Evolutionary conservation across 495 filamentous ascomycete species (phyloP).

Genomic region (Pyrenula aspistea): DNA sequence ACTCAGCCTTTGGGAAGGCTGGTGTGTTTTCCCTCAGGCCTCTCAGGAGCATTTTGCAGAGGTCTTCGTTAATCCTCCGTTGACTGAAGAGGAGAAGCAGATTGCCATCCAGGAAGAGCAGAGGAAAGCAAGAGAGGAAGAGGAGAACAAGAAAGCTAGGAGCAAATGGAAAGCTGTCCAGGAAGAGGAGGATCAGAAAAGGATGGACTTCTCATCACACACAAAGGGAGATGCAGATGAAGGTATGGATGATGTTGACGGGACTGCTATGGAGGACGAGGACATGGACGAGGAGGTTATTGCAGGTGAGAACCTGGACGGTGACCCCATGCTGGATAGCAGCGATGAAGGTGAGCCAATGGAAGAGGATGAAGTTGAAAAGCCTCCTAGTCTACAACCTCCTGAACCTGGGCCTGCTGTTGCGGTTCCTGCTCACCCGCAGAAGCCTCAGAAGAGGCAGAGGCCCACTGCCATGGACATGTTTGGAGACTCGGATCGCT

Average conservation of each 20-base stretch:
- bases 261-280: conserved; percentile 11
- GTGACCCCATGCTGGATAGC: conserved; percentile 36
- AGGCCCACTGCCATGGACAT: not conserved
- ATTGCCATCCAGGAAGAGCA: conserved; percentile 24
- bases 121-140: conserved; percentile 33
- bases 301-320: conserved; percentile 37
- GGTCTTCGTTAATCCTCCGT: conserved; percentile 64
- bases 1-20: conserved; percentile 74
- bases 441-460: conserved; percentile 4
- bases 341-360: conserved; percentile 32
- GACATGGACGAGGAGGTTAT: conserved; percentile 22
- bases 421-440: not conserved
- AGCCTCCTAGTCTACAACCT: conserved; percentile 11
- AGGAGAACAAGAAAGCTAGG: conserved; percentile 32
- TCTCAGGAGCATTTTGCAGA: conserved; percentile 61
- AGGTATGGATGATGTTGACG: conserved; percentile 22
- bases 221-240: conserved; percentile 6
- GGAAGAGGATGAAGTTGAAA: conserved; percentile 17
- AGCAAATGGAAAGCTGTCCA: conserved; percentile 63
- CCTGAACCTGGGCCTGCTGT: conserved; percentile 1
- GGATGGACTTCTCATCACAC: conserved; percentile 13
- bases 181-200: conserved; percentile 17
- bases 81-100: conserved; percentile 33
- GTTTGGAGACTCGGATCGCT: conserved; percentile 1
- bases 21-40: conserved; percentile 72